These are phyloP conservation scores for Rubia peregrina DNA, from an alignment of 305 asterid species.

Conservation along the genomic window DNA sequence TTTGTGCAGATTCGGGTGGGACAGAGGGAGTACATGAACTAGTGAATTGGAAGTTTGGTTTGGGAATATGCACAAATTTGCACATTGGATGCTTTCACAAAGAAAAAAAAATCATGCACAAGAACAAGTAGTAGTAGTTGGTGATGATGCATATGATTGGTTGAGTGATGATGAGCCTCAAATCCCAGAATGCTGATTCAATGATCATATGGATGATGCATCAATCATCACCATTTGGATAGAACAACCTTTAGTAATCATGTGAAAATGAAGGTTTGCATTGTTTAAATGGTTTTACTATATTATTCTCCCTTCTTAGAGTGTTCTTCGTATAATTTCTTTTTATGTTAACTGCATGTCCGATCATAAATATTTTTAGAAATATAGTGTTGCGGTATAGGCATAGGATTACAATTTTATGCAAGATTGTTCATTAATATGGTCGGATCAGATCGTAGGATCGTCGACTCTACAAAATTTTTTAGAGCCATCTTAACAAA, in stretches of 20 bases:
- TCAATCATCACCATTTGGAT: neutral
- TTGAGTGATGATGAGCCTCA: neutral
- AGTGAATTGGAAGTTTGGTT: neutral
- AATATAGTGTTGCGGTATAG: no score
- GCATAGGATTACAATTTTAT: no score
- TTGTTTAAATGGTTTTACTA: neutral
- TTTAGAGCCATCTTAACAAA: no score
- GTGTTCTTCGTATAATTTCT: no score
- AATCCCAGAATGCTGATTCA: neutral
- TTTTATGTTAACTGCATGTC: no score
- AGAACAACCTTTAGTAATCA: neutral
- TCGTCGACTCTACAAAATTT: no score
- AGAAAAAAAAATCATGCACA: neutral
- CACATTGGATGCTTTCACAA: neutral
- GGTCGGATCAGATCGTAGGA: no score
- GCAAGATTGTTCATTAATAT: no score
- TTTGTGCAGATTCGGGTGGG: no score
- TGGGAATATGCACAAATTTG: neutral
- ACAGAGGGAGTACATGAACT: neutral
- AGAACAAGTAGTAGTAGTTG: neutral
- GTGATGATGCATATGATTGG: constrained; percentile 5
- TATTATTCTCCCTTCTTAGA: no score
- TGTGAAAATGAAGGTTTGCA: neutral
- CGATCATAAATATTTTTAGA: no score
- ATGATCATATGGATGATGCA: constrained; percentile 4